phyloP scores from a whole-genome alignment of 257 asterid species.

The Capsicum rhomboideum region DNA sequence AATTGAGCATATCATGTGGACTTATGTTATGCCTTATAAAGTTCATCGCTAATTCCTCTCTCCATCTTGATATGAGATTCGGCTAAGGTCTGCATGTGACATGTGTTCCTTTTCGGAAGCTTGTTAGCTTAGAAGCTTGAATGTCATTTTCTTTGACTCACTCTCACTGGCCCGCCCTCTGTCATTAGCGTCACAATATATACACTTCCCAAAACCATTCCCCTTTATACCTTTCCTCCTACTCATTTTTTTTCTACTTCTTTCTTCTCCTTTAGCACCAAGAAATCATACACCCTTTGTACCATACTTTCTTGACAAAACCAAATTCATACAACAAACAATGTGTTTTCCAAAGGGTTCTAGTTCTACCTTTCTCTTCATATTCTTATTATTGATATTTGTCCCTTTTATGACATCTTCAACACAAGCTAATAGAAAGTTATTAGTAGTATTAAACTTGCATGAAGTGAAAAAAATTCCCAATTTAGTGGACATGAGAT shows the following conservation, averaged over 20 bases:
- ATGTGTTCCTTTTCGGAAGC: not conserved
- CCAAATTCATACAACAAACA: not conserved
- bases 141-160: not conserved
- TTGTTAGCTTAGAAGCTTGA: not conserved
- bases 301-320: not conserved
- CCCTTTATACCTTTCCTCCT: not conserved
- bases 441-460: not conserved
- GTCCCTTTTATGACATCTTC: not conserved
- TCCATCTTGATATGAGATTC: not conserved
- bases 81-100: not conserved
- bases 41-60: not conserved
- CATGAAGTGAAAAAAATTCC: not conserved
- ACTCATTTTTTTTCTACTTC: not conserved
- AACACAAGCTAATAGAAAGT: not conserved
- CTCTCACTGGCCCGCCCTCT: not conserved
- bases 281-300: not conserved
- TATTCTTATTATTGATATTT: not conserved
- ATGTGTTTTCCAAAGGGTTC: not conserved
- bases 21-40: not conserved
- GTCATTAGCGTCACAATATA: not conserved
- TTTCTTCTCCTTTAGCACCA: no score
- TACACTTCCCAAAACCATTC: not conserved
- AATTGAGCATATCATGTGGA: not conserved
- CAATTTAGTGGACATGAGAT: not conserved
- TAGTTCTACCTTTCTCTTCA: not conserved